Base-by-base conservation (phyloP, 2,329 filamentous ascomycete species). In the Penicillium janthinellum region DNA sequence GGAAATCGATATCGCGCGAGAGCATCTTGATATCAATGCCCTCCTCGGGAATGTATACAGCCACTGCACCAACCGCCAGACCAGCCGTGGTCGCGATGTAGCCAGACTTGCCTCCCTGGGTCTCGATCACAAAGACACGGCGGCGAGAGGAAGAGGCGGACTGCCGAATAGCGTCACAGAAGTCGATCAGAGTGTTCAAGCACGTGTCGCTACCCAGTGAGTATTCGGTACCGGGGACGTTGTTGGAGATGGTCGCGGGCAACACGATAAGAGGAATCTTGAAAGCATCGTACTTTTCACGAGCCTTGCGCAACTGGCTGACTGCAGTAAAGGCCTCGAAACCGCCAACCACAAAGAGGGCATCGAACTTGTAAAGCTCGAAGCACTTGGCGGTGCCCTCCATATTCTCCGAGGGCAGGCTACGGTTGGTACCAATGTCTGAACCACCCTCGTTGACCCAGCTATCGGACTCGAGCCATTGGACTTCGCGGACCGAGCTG, bases 371-470 rank as follows among this genome's bases (percentile, higher is more conserved):
- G 82, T 96, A 95, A 69, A 90, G 83, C 73, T 90, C 87, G 74
- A 99, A 92, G 65, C 94, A 88, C 69, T 87, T 86, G 37, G 94
- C 93, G 28, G 95, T 90, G 48, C 84, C 86, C 68, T 90, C 88
- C 77, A 97, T 89, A 68, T 96, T 93, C 70, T 96, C 93, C 20
- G 86, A 87, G 5, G 95, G 95, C 35, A 98, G 86, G 71, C 92
- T 92, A 70, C 95, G 90, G 82, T 99, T 99, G 28, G 94, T 99
- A 67, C 95, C 95, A 71, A 99, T 98, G 76, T 99, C 95, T 1
- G 93, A 98, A 62, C 95, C 95, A 73, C 95, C 95, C 79, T 92
- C 94, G 79, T 92, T 96, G 14, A 94, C 92, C 95, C 95, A 99
- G 62, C 87, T 84, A 74, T 98, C 94, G 5, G 96, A 92, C 73